Evolutionary conservation across 768 basidiomycete genomes (phyloP).

Genomic region (Podaxis sp.): DNA sequence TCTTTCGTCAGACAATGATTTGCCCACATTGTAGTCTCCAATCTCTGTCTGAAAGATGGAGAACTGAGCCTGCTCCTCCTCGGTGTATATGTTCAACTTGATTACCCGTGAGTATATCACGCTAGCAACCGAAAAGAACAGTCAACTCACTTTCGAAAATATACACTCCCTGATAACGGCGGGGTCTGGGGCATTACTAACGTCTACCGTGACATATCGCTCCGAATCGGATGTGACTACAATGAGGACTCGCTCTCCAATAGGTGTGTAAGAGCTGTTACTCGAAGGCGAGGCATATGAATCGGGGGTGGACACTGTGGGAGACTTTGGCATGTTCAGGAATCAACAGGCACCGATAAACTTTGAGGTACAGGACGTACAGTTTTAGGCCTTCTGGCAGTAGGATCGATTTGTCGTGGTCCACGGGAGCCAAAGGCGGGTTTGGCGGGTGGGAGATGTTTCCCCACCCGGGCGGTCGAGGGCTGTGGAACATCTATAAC

Average conservation of each 20-base stretch:
- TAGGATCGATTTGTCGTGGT: conserved; percentile 20
- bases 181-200: conserved; percentile 62
- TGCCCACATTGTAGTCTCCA: conserved; percentile 72
- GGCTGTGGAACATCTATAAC: conserved; percentile 10
- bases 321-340: conserved; percentile 32
- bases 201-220: conserved; percentile 68
- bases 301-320: conserved; percentile 38
- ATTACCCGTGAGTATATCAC: conserved; percentile 9
- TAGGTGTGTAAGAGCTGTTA: conserved; percentile 19
- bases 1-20: conserved; percentile 67
- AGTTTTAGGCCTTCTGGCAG: conserved; percentile 31
- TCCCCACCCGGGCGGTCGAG: conserved; percentile 31
- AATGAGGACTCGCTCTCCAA: conserved; percentile 47
- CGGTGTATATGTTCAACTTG: conserved; percentile 80
- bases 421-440: conserved; percentile 29
- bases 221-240: conserved; percentile 81
- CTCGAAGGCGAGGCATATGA: conserved; percentile 29
- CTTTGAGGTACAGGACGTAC: conserved; percentile 26
- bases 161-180: conserved; percentile 78
- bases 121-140: conserved; percentile 6
- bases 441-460: conserved; percentile 33
- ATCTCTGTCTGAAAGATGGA: conserved; percentile 89
- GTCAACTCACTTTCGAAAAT: conserved; percentile 64
- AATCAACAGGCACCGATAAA: conserved; percentile 24
- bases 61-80: conserved; percentile 71